Base-by-base conservation (phyloP, 1,284 basidiomycete genomes). In the Ganoderma multipileum region DNA sequence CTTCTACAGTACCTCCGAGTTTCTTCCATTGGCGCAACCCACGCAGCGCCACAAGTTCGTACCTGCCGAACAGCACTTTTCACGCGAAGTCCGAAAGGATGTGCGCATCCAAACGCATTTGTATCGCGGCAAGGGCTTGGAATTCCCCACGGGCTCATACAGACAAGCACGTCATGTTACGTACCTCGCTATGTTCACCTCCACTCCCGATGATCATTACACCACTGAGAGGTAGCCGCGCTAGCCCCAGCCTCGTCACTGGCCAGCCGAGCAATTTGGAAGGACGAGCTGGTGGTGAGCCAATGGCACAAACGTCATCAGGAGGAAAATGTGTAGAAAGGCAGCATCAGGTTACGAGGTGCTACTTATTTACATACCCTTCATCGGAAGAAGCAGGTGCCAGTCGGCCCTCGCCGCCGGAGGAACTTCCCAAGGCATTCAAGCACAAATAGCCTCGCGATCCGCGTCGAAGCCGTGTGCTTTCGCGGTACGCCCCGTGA, bases 1-100 rank as follows among this genome's bases (percentile, higher is more conserved):
- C 55, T 38, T 38, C 33, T 11, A 6, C 11, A 3, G 11, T 16
- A 23, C 23, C n/a, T 20, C 58, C 39, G 58, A 60, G 14, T 26
- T 26, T 42, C 58, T 26, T 60, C 58, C 58, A 41, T n/a, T 23
- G 39, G 58, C 58, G 23, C 38, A 60, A 60, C 8, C 36, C 58
- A 36, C 58, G 58, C 58, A 60, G 23, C 23, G 12, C 58, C 58
- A 28, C n/a, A 28, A 41, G 38, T 50, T 3, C 33, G 11, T 26
- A 9, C n/a, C 50, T 18, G 30, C 33, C 64, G 23, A 62, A 50
- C n/a, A 42, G 59, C 60, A 41, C 33, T 52, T 39, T 60, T n/a
- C 36, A n/a, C 33, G 55, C 55, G 20, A 36, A n/a, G 30, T 11
- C 30, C 30, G 55, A 28, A 30, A 18, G 12, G 11, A 8, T 57